Evolutionary conservation across 768 basidiomycete species (phyloP).

Genomic region (Suillus weaverae): DNA sequence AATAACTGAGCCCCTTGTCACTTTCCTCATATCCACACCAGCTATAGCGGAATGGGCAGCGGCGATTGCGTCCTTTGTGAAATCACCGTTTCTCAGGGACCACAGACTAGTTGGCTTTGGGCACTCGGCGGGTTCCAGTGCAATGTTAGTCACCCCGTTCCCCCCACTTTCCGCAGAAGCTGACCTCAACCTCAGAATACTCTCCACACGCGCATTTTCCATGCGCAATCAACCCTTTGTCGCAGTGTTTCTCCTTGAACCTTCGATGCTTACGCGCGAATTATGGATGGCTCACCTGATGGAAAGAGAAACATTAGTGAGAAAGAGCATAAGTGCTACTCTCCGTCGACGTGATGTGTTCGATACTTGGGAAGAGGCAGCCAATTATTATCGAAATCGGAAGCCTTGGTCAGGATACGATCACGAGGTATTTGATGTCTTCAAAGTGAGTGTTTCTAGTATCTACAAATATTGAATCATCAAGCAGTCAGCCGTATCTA

Average conservation of each 20-base stretch:
- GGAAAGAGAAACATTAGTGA: constrained; percentile 39
- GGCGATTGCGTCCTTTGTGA: constrained; percentile 36
- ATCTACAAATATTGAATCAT: background rate
- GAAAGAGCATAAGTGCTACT: constrained; percentile 36
- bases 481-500: constrained; percentile 10
- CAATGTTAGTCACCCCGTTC: constrained; percentile 32
- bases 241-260: constrained; percentile 46
- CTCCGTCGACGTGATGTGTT: constrained; percentile 43
- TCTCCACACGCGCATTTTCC: constrained; percentile 37
- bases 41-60: constrained; percentile 40
- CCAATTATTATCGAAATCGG: constrained; percentile 41
- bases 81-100: constrained; percentile 31
- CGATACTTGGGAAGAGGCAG: constrained; percentile 42
- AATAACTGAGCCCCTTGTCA: background rate
- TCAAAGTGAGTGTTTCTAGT: constrained; percentile 35
- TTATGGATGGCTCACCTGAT: constrained; percentile 38
- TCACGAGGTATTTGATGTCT: constrained; percentile 36
- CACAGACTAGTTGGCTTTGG: constrained; percentile 42
- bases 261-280: constrained; percentile 41
- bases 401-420: constrained; percentile 52
- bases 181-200: constrained; percentile 29
- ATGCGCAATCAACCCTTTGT: constrained; percentile 29
- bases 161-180: background rate
- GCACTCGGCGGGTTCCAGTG: constrained; percentile 45
- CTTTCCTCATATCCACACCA: constrained; percentile 14